A percentile compares a stretch with the other conserved stretches of the same genome.
These are phyloP conservation scores for Sodiomyces alkalinus DNA, from an alignment of 2,329 filamentous ascomycete species.

Conservation along the genomic window DNA sequence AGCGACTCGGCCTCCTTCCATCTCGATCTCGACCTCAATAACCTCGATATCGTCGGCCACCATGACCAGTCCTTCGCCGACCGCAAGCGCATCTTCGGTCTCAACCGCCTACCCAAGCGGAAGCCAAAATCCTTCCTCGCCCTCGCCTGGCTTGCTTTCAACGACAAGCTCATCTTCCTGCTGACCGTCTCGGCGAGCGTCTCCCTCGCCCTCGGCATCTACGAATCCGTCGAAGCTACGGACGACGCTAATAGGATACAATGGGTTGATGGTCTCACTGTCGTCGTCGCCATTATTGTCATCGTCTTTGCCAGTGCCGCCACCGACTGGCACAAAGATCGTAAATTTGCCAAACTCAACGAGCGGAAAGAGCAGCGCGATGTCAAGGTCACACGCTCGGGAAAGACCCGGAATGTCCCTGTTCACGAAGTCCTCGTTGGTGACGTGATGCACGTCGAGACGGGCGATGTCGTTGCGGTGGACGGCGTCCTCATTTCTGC, in stretches of 20 bases:
- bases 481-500: conserved; percentile 54
- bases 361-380: conserved; percentile 63
- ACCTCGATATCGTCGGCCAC: conserved; percentile 11
- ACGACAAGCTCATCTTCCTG: conserved; percentile 65
- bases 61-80: conserved; percentile 30
- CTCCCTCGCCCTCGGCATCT: conserved; percentile 59
- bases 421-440: conserved; percentile 59
- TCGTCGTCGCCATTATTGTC: conserved; percentile 60
- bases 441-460: conserved; percentile 58
- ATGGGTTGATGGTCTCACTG: conserved; percentile 73
- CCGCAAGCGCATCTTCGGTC: conserved; percentile 53
- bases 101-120: conserved; percentile 52
- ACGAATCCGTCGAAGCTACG: conserved; percentile 48
- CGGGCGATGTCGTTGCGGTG: conserved; percentile 57
- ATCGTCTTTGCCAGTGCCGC: conserved; percentile 64
- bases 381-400: conserved; percentile 65
- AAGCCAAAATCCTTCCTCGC: conserved; percentile 55
- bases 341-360: conserved; percentile 67
- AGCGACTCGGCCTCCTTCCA: conserved; percentile 13
- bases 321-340: conserved; percentile 73
- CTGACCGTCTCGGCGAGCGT: conserved; percentile 58
- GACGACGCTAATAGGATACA: conserved; percentile 42
- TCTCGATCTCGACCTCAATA: conserved; percentile 8
- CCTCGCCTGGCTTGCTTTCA: conserved; percentile 67
- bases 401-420: conserved; percentile 51